These are phyloP conservation scores for Fraxinus greggii DNA, from an alignment of 305 asterid genomes.

Conservation along the genomic window DNA sequence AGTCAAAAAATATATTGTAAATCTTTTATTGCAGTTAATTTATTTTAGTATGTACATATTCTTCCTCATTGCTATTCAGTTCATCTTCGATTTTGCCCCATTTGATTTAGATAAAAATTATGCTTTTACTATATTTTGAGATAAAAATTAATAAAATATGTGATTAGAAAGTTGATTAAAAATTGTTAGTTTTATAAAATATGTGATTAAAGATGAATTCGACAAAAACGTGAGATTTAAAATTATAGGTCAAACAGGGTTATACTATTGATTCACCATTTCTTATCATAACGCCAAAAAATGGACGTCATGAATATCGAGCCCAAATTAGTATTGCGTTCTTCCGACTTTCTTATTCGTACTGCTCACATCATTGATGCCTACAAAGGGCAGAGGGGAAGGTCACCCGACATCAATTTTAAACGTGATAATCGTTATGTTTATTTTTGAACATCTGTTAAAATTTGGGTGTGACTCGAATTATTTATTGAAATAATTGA, in stretches of 20 bases:
- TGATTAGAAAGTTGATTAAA: too few species aligned
- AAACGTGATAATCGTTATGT: not conserved
- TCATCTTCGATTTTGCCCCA: constrained; percentile 5
- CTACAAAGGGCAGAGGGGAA: not conserved
- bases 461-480: too few species aligned
- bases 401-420: not conserved
- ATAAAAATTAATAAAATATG: too few species aligned
- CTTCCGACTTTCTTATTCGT: not conserved
- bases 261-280: too few species aligned
- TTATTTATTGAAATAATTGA: too few species aligned
- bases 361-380: not conserved
- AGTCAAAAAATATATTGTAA: not conserved
- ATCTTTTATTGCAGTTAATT: constrained; percentile 28
- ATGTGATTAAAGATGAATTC: not conserved
- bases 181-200: not conserved
- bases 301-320: not conserved
- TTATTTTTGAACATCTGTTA: not conserved
- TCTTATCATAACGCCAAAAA: too few species aligned
- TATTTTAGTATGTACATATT: constrained; percentile 16
- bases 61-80: not conserved
- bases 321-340: not conserved
- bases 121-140: too few species aligned
- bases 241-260: not conserved
- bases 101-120: too few species aligned
- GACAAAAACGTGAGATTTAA: too few species aligned